Evolutionary conservation across 2,329 filamentous ascomycete genomes (phyloP), one percentile per base, ranked within the genome.

Genomic region (Incumbomyces lentus): DNA sequence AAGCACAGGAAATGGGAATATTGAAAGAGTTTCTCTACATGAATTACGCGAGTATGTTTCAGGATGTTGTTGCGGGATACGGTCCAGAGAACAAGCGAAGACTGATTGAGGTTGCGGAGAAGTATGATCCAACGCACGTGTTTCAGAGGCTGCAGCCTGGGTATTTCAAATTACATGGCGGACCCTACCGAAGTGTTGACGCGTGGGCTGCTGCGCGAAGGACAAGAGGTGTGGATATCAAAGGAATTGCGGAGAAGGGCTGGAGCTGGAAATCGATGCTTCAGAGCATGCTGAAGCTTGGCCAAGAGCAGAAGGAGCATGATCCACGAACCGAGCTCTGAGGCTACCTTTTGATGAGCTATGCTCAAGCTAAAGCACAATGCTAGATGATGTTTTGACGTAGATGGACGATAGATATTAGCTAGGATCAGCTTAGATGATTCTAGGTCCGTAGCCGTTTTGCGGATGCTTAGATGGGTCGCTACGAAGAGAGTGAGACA

Each of bases 1-100:
- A 35, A n/a, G 33, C 33, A 6, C 4, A n/a, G 13, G 16, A 17
- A n/a, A 35, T 35, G 13, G 37, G 37, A 40, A 13, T 19, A 6
- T 3, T 16, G 12, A 3, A 40, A 13, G n/a, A 14, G 19, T 17
- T 72, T 17, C 5, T 35, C 33, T 35, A 71, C 52, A 67, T 72
- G 64, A 73, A 72, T 53, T 72, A 73, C 48, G 70, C 69, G 6
- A 61, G 61, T 43, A 59, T 62, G 56, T 66, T 59, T 47, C 68
- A 73, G 52, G 62, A 66, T 49, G 62, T 67, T 1, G 53, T 73
- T 33, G 47, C 56, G 3, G 63, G 64, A 26, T 74, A 72, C 48
- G 68, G 69, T 1, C 36, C 48, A 13, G 55, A 49, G 10, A 71
- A 66, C 40, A 51, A 61, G 29, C 44, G 53, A 18, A 59, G 53